phyloP scores from a whole-genome alignment of 805 yeast species.

The Clavispora vitiphila region DNA sequence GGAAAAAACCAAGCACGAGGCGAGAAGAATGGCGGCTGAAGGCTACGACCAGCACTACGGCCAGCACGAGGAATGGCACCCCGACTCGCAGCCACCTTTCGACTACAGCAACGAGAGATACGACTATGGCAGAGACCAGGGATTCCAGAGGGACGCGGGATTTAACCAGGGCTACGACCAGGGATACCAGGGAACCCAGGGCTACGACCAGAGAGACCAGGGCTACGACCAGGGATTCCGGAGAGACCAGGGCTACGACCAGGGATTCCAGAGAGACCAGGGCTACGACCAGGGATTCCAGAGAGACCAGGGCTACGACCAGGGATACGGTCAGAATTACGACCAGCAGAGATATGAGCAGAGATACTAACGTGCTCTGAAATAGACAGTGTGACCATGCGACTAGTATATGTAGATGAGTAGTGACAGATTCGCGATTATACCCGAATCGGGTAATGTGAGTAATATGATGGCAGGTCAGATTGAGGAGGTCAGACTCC shows the following conservation, averaged over 20 bases:
- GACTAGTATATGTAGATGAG: too few relatives aligned
- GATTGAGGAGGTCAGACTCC: too few relatives aligned
- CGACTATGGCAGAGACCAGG: constrained; percentile 12
- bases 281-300: not conserved
- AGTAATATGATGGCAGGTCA: too few relatives aligned
- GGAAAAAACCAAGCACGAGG: constrained; percentile 21
- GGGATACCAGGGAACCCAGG: too few relatives aligned
- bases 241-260: constrained; percentile 11
- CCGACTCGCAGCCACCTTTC: constrained; percentile 22
- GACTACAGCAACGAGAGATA: constrained; percentile 22
- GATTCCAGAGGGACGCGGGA: not conserved
- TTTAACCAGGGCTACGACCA: not conserved
- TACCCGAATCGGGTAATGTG: too few relatives aligned
- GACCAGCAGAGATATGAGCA: not conserved
- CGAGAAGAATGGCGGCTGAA: constrained; percentile 15
- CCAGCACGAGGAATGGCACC: constrained; percentile 22
- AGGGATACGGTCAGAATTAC: too few relatives aligned
- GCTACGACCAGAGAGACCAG: not conserved
- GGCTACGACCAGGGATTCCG: not conserved
- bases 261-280: not conserved
- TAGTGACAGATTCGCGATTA: too few relatives aligned
- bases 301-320: not conserved
- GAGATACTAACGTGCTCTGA: too few relatives aligned
- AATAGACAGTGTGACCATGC: too few relatives aligned
- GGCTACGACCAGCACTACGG: constrained; percentile 28